phyloP scores from a whole-genome alignment of 2,329 filamentous ascomycete species.

The Diaporthe capsici region DNA sequence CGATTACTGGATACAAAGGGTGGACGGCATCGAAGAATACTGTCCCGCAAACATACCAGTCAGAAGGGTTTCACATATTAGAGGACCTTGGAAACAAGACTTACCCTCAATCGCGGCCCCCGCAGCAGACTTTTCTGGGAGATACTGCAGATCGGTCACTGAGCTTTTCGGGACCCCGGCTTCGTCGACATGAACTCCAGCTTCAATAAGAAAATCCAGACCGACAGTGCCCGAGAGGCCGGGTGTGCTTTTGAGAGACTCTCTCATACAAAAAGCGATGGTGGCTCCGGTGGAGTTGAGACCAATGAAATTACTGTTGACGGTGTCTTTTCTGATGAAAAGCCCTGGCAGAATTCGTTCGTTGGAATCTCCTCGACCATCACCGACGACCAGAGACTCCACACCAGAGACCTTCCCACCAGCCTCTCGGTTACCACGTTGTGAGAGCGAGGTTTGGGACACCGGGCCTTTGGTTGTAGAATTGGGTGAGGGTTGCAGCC shows the following conservation, averaged over 20 bases:
- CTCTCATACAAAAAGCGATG: constrained; percentile 3
- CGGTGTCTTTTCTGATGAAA: neutral
- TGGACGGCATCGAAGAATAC: neutral
- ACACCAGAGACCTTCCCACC: neutral
- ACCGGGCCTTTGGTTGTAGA: neutral
- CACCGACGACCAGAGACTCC: neutral
- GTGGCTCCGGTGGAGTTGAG: neutral
- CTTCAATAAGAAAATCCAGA: neutral
- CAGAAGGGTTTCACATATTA: neutral
- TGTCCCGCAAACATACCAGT: neutral
- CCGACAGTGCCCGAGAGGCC: neutral
- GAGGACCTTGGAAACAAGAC: neutral
- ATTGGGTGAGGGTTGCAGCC: neutral
- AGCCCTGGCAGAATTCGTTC: neutral
- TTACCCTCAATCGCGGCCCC: neutral
- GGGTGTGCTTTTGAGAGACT: neutral
- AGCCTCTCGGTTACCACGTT: neutral
- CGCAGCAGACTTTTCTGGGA: neutral
- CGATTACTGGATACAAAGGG: neutral
- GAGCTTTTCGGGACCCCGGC: neutral
- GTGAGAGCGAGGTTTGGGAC: neutral
- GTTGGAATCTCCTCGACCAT: neutral
- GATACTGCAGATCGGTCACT: neutral
- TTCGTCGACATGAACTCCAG: neutral
- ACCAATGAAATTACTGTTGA: constrained; percentile 17